Base-by-base conservation (phyloP, 2,329 filamentous ascomycete genomes). In the Pseudophaeomoniella oleicola region DNA sequence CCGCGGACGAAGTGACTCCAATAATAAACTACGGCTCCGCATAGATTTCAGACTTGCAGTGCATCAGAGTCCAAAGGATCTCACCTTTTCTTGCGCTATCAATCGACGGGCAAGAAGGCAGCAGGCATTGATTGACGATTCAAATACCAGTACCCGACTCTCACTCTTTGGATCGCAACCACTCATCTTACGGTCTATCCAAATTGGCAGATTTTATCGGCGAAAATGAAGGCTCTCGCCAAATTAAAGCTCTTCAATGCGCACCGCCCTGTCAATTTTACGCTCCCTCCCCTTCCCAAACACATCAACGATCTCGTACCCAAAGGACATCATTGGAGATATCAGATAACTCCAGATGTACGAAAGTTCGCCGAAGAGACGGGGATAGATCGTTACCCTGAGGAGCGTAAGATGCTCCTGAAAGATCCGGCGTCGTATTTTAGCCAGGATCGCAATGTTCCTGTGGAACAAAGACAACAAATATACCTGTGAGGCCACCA, bases 401-500 rank as follows among this genome's bases (percentile, higher is more conserved):
- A 16, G 15, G 15, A 6, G 15, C 16, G 6, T 14, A 37, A 35
- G 19, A 30, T 38, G 4, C 36, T 48, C 10, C 32, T 49, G 14
- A 15, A 30, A 35, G 37, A 42, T 30, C 46, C 47, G 3, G 22
- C 44, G 6, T 30, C 27, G 12, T 48, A 43, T 32, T 47, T 50
- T 33, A 35, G 38, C 18, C 15, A 30, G 14, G 40, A 44, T 5
- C 27, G 42, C 15, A 44, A 59, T 48, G 52, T 50, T 13, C 47
- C 48, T 3, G 32, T 38, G n/a, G 37, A 39, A 16, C 34, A 44
- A 16, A 46, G 51, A 39, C 63, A 66, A 44, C 57, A 63, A 47
- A 53, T 69, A 39, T 65, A 59, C 46, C 55, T 69, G 64, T 66
- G 55, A n/a, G 57, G 34, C 19, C 18, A 19, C 30, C 35, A n/a